Evolutionary conservation across 768 basidiomycete species (phyloP), one percentile per base, ranked within the genome.

Genomic region (Suillus luteus): DNA sequence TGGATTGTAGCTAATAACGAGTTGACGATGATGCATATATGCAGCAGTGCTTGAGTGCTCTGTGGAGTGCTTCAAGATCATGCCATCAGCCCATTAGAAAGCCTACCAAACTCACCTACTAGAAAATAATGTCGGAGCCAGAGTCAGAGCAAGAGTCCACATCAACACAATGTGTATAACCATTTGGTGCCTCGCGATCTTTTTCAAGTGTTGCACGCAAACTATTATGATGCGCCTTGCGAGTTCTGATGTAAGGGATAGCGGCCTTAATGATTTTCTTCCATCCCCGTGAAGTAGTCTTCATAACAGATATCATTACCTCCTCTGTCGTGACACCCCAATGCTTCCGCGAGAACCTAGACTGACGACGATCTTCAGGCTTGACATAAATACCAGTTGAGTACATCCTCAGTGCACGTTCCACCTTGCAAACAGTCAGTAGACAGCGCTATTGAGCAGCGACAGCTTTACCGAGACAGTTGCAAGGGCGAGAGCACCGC

Each of bases 271-370:
- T 48, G 46, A 22, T 48, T 48, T 48, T 48, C 22, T 22, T 48
- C 46, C 46, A 48, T 48, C 46, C 46, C 46, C 46, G 46, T 48
- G 46, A 22, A 22, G 22, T 22, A 48, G 46, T 48, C 46, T 48
- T 48, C 46, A 22, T 48, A 12, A 48, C 46, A 48, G 46, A 48
- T 5, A 48, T 22, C 46, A 22, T 48, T 22, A 48, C 46, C 11
- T 48, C n/a, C n/a, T 48, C 46, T 12, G 46, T 48, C 46, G 11
- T 48, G 22, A 48, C 46, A 22, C 46, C n/a, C 46, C 46, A 48
- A 48, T 48, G 46, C n/a, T 48, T 48, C 46, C n/a, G 46, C n/a
- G 46, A 46, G n/a, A 46, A 46, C n/a, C n/a, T 46, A 46, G n/a
- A 22, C 46, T 46, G n/a, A 4, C 11, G 5, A 46, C 11, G n/a